Percentiles rank a stretch among this genome's conserved stretches.
These are phyloP conservation scores for Laburnicola sp. DNA, from an alignment of 2,329 filamentous ascomycete species.

Conservation along the genomic window DNA sequence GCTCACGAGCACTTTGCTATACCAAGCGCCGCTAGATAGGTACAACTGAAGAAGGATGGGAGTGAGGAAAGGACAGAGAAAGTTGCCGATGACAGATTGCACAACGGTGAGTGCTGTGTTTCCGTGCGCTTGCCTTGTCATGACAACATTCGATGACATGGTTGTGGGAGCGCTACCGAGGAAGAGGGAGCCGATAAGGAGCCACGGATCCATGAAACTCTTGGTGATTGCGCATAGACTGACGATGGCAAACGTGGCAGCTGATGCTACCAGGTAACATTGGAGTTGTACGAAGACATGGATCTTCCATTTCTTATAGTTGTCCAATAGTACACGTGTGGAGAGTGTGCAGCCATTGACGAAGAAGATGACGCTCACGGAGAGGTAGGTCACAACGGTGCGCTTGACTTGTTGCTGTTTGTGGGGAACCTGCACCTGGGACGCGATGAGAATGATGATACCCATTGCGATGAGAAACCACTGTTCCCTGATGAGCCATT, in stretches of 20 bases:
- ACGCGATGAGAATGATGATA: conserved; percentile 56
- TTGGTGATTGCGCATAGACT: conserved; percentile 56
- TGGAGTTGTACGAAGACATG: conserved; percentile 69
- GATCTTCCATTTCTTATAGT: conserved; percentile 68
- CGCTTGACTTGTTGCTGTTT: conserved; percentile 56
- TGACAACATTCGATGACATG: conserved; percentile 72
- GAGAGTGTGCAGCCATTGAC: conserved; percentile 71
- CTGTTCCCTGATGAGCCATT: conserved; percentile 57
- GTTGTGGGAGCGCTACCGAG: conserved; percentile 72
- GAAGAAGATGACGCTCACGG: conserved; percentile 70
- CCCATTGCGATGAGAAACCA: conserved; percentile 68
- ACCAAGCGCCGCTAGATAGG: conserved; percentile 57
- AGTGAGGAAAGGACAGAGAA: conserved; percentile 68
- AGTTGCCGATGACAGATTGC: conserved; percentile 71
- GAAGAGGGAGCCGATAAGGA: conserved; percentile 69
- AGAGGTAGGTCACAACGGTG: conserved; percentile 65
- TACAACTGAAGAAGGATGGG: conserved; percentile 67
- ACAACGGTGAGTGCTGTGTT: conserved; percentile 57
- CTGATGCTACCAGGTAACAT: conserved; percentile 68
- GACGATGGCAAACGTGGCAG: conserved; percentile 61
- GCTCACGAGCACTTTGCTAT: conserved; percentile 58
- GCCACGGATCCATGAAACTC: conserved; percentile 62
- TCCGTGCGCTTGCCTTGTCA: conserved; percentile 70
- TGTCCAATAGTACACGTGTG: conserved; percentile 61
- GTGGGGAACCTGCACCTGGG: conserved; percentile 59